These are phyloP conservation scores for Geotrichum australiense DNA, from an alignment of 1,139 yeast species.

Conservation along the genomic window DNA sequence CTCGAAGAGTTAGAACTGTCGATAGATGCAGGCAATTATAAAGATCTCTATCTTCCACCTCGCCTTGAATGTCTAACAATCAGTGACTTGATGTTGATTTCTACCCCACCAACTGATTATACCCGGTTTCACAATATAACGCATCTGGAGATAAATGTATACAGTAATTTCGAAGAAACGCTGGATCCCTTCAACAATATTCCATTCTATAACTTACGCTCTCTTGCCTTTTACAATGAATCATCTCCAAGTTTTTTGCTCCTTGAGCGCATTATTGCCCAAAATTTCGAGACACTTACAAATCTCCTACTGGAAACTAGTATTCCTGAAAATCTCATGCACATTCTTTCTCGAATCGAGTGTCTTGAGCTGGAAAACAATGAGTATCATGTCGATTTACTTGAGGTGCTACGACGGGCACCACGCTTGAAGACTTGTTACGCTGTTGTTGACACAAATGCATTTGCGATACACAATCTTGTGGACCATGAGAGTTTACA, in stretches of 20 bases:
- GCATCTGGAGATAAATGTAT: slow-evolving; percentile 3
- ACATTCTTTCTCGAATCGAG: not conserved
- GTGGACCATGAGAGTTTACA: not conserved
- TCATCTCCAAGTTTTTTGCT: not conserved
- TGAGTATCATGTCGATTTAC: not conserved
- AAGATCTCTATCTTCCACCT: slow-evolving; percentile 4
- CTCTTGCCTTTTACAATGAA: slow-evolving; percentile 4
- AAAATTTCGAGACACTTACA: not conserved
- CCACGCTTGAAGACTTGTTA: not conserved
- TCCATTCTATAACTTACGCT: slow-evolving; percentile 2
- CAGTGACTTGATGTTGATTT: slow-evolving; percentile 3
- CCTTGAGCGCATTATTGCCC: not conserved
- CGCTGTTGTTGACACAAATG: not conserved
- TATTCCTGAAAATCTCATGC: not conserved
- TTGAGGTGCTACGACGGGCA: not conserved
- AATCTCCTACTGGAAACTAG: not conserved
- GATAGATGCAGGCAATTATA: not conserved
- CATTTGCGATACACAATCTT: not conserved
- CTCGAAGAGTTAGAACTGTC: slow-evolving; percentile 6
- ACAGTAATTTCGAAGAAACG: not conserved
- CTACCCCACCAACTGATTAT: not conserved
- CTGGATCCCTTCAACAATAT: not conserved
- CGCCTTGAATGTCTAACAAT: slow-evolving; percentile 6
- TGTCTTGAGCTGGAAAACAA: not conserved
- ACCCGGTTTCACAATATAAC: slow-evolving; percentile 5